Evolutionary conservation across 495 filamentous ascomycete species (phyloP), one percentile per base, ranked within the genome.

Genomic region (Xylaria longipes): DNA sequence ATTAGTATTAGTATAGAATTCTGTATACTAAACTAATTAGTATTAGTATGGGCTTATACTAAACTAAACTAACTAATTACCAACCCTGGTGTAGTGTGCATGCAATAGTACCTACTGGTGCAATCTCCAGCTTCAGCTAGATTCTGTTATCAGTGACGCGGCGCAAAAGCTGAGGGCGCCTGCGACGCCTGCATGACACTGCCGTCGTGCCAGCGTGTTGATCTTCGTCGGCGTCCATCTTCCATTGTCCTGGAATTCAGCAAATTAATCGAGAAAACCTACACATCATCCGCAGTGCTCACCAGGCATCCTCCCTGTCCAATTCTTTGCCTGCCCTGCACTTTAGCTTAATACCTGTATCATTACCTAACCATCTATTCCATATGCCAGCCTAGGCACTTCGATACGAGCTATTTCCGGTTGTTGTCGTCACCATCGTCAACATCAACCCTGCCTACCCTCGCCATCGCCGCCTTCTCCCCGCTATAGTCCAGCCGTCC

Each of bases 111-210:
- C n/a, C n/a, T 50, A 50, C n/a, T 20, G 46, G n/a, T 22, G 46
- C 46, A 50, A 50, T 50, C 46, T 22, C n/a, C 46, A 50, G n/a
- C n/a, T n/a, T n/a, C n/a, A n/a, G 54, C 54, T 17, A 29, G 27
- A 20, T 58, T 58, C 54, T 35, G 54, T 58, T 58, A 58, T 58
- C 54, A 35, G 57, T 60, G 57, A 60, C 57, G 57, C 57, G 57
- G 52, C 52, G 52, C 52, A 29, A 29, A 56, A 56, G 52, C 52
- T 56, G 52, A 56, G 27, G 52, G 5, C 46, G 17, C 46, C 57
- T 29, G 50, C 50, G 7, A 54, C 50, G 33, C 54, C 20, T 58
- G 29, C 31, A 20, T 14, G 43, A 20, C 43, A 46, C 43, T 46
- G 43, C 43, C 17, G 43, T 61, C 25, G 45, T 37, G 27, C 45